Evolutionary conservation across 768 basidiomycete species (phyloP).

Genomic region (Rhodotorula diobovata): DNA sequence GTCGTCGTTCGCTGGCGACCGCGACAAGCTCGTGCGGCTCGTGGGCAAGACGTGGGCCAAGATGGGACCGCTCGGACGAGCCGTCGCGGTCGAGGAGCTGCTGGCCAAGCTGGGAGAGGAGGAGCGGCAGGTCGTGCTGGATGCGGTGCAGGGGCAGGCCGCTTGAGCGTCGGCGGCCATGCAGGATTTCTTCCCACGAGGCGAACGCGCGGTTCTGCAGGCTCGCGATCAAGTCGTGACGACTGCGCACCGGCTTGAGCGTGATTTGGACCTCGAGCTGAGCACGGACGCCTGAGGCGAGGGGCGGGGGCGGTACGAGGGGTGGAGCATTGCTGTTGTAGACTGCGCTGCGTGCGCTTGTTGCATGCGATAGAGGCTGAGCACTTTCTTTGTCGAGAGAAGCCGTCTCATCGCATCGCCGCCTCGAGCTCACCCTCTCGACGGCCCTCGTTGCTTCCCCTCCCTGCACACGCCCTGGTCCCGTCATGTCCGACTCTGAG

Average conservation of each 20-base stretch:
- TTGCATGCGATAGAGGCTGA: background rate
- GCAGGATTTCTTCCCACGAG: too few species aligned
- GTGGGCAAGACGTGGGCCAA: constrained; percentile 24
- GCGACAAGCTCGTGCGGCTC: constrained; percentile 12
- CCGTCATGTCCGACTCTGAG: constrained; percentile 24
- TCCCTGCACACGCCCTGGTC: background rate
- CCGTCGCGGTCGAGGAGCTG: constrained; percentile 6
- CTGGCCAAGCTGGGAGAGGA: constrained; percentile 16
- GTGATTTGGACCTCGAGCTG: background rate
- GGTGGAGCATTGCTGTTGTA: background rate
- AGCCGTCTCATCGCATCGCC: background rate
- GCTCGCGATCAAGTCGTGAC: too few species aligned
- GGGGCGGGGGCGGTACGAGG: too few species aligned
- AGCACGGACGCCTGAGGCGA: too few species aligned
- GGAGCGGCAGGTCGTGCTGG: constrained; percentile 5
- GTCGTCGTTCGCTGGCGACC: background rate
- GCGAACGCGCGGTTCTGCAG: too few species aligned
- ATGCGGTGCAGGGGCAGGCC: background rate
- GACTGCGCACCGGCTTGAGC: too few species aligned
- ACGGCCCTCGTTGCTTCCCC: background rate
- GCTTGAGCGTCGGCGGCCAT: too few species aligned
- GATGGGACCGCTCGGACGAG: constrained; percentile 3
- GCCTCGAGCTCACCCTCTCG: background rate
- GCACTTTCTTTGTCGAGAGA: background rate
- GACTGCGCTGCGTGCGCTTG: background rate